Evolutionary conservation across 169 alveolate genomes (phyloP).

Genomic region (Babesia ovata): DNA sequence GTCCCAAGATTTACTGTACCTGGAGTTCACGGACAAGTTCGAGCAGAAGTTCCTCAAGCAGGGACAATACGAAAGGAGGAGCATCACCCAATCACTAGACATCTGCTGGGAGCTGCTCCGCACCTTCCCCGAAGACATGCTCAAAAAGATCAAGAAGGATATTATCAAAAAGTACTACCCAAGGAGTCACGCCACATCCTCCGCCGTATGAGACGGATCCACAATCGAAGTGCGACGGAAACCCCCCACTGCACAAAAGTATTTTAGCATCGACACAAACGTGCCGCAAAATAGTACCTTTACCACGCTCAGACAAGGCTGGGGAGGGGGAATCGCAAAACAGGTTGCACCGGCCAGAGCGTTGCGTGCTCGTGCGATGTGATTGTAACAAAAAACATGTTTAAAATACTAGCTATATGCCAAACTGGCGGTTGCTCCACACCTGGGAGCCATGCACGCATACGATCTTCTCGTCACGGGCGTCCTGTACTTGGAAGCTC

Average conservation of each 20-base stretch:
- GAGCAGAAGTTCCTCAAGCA: conserved; percentile 95
- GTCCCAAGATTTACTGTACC: conserved; percentile 94
- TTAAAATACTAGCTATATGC: conserved; percentile 30
- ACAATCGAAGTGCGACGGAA: too few relatives aligned
- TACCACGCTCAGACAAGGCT: not conserved
- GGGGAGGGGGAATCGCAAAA: not conserved
- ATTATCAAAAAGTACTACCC: conserved; percentile 78
- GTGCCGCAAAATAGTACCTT: not conserved
- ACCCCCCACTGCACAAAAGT: too few relatives aligned
- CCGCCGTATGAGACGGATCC: not conserved
- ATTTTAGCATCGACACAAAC: not conserved
- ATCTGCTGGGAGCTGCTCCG: conserved; percentile 98
- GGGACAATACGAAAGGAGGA: conserved; percentile 97
- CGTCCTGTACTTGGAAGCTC: conserved; percentile 65
- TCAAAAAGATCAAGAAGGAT: conserved; percentile 92
- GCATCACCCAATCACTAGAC: conserved; percentile 96
- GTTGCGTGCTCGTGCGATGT: not conserved
- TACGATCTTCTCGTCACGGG: conserved; percentile 74
- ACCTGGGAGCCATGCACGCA: conserved; percentile 79
- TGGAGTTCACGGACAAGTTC: conserved; percentile 98
- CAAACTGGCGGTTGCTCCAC: conserved; percentile 77
- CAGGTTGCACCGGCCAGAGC: too few relatives aligned
- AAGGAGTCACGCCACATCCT: conserved; percentile 32
- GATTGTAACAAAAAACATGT: not conserved
- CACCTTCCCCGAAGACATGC: conserved; percentile 98